These are phyloP conservation scores for Pichia sp. DNA, from an alignment of 1,139 yeast species.

Conservation along the genomic window DNA sequence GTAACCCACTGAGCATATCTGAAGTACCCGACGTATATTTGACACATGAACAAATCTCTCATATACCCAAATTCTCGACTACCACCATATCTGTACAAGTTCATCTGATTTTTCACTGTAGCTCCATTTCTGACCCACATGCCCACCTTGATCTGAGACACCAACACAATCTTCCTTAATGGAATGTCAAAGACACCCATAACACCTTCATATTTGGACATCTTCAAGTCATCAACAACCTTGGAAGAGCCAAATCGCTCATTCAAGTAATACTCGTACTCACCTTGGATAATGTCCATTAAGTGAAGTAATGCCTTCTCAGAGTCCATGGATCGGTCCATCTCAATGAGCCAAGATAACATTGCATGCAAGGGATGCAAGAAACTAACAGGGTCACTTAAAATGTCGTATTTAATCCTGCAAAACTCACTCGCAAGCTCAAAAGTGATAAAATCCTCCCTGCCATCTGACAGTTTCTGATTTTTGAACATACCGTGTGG, in stretches of 20 bases:
- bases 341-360: constrained; percentile 63
- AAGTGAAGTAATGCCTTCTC: constrained; percentile 14
- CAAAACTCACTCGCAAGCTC: constrained; percentile 11
- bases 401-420: constrained; percentile 33
- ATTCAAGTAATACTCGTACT: constrained; percentile 12
- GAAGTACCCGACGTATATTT: constrained; percentile 50
- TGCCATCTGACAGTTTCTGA: constrained; percentile 16
- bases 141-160: constrained; percentile 52
- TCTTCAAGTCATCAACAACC: neutral
- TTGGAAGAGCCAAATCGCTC: constrained; percentile 2
- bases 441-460: constrained; percentile 19
- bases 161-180: constrained; percentile 55
- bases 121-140: constrained; percentile 63
- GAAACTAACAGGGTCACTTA: constrained; percentile 52
- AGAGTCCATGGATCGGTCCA: constrained; percentile 29
- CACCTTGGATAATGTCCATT: constrained; percentile 16
- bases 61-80: constrained; percentile 76
- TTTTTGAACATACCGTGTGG: constrained; percentile 1
- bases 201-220: constrained; percentile 17
- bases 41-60: constrained; percentile 69
- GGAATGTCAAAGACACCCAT: constrained; percentile 62
- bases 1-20: constrained; percentile 52
- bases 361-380: constrained; percentile 78
- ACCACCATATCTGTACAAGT: constrained; percentile 74
- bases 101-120: constrained; percentile 71